A percentile compares a stretch with the other conserved stretches of the same genome.
Evolutionary conservation across 2,329 filamentous ascomycete genomes (phyloP).

Genomic region (Curvularia sp.): DNA sequence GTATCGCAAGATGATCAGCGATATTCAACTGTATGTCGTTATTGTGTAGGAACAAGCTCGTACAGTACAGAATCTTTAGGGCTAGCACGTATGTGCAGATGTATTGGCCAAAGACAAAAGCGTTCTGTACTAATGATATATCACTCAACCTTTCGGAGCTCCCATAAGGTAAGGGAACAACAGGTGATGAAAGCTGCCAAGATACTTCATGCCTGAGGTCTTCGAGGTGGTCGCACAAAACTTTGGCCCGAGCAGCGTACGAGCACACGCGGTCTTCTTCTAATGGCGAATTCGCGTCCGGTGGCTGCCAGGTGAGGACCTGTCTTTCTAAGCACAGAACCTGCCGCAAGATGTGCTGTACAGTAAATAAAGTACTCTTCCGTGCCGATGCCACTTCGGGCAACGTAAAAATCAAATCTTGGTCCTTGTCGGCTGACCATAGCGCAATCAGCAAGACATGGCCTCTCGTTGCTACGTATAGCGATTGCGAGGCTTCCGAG

Average conservation of each 20-base stretch:
- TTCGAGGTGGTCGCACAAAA: not conserved
- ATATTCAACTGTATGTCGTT: not conserved
- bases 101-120: not conserved
- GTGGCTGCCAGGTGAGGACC: slow-evolving; percentile 1
- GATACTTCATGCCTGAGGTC: not conserved
- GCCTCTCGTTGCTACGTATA: slow-evolving; percentile 1
- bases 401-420: slow-evolving; percentile 1
- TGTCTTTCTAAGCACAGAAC: not conserved
- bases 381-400: not conserved
- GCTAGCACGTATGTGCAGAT: not conserved
- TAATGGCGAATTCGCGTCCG: not conserved
- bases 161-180: not conserved
- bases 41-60: not conserved
- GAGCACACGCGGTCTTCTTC: not conserved
- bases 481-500: not conserved
- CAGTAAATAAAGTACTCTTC: not conserved
- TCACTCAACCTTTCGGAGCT: slow-evolving; percentile 1
- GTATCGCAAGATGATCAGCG: not conserved
- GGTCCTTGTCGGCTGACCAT: not conserved
- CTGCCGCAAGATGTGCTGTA: not conserved
- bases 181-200: not conserved
- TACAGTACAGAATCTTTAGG: slow-evolving; percentile 1
- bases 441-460: not conserved
- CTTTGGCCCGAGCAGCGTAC: not conserved
- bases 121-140: not conserved